phyloP scores from a whole-genome alignment of 2,329 filamentous ascomycete species.

The Fusarium poae region DNA sequence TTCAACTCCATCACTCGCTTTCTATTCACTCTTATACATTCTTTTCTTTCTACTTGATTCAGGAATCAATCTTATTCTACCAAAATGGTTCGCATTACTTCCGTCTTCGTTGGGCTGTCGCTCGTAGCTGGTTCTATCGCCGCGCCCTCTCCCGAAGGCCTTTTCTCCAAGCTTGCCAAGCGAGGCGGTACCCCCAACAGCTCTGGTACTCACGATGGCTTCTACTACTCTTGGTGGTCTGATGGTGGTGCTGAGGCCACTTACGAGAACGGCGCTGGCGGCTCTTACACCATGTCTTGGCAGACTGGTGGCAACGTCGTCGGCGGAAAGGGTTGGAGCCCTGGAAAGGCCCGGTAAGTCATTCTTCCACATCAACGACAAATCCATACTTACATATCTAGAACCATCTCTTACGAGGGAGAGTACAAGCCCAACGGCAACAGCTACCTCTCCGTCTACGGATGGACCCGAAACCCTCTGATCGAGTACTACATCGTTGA shows the following conservation, averaged over 20 bases:
- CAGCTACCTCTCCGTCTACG: slow-evolving; percentile 57
- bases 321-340: slow-evolving; percentile 47
- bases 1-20: slow-evolving; percentile 24
- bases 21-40: slow-evolving; percentile 23
- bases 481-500: slow-evolving; percentile 58
- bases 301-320: slow-evolving; percentile 49
- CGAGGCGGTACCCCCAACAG: slow-evolving; percentile 54
- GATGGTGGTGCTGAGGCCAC: slow-evolving; percentile 59
- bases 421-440: slow-evolving; percentile 54
- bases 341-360: slow-evolving; percentile 51
- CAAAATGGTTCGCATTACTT: slow-evolving; percentile 45
- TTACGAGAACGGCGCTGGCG: slow-evolving; percentile 60
- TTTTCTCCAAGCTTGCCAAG: slow-evolving; percentile 49
- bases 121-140: slow-evolving; percentile 42
- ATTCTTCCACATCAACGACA: slow-evolving; percentile 46
- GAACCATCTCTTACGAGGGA: slow-evolving; percentile 48
- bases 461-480: slow-evolving; percentile 56
- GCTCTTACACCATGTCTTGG: slow-evolving; percentile 62
- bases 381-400: not conserved
- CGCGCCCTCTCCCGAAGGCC: slow-evolving; percentile 33
- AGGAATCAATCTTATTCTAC: slow-evolving; percentile 28
- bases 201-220: slow-evolving; percentile 55
- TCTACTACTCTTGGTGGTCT: slow-evolving; percentile 64
- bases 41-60: slow-evolving; percentile 26
- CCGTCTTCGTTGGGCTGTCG: slow-evolving; percentile 46